phyloP scores from a whole-genome alignment of 139 green algal genomes.

The Micractinium sp. region DNA sequence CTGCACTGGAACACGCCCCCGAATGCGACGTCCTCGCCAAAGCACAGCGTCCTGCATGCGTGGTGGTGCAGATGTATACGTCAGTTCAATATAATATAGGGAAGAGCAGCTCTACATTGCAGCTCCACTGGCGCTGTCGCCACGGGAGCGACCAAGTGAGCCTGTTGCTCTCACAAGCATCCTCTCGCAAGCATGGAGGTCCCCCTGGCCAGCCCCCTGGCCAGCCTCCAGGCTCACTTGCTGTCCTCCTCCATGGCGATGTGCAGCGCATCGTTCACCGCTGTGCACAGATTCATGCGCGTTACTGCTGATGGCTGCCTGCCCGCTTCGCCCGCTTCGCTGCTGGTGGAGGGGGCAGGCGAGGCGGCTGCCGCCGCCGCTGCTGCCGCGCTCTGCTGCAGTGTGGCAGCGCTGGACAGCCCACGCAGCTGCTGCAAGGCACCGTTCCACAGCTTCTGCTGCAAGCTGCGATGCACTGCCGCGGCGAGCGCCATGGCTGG shows the following conservation, averaged over 20 bases:
- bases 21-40: slow-evolving; percentile 94
- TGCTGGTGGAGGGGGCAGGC: too few relatives aligned
- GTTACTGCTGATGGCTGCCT: too few relatives aligned
- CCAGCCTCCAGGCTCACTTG: slow-evolving; percentile 46
- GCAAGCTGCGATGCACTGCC: neutral
- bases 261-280: slow-evolving; percentile 88
- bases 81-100: too few relatives aligned
- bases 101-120: too few relatives aligned
- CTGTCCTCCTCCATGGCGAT: slow-evolving; percentile 73
- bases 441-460: neutral
- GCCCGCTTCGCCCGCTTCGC: too few relatives aligned
- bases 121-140: too few relatives aligned
- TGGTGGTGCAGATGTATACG: neutral
- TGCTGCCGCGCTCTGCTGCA: neutral
- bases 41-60: slow-evolving; percentile 70
- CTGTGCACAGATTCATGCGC: slow-evolving; percentile 83
- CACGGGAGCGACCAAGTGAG: too few relatives aligned
- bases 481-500: slow-evolving; percentile 17
- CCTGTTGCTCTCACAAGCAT: too few relatives aligned
- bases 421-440: slow-evolving; percentile 12
- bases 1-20: slow-evolving; percentile 95
- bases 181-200: too few relatives aligned
- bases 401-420: neutral
- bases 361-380: neutral
- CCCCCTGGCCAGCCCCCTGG: too few relatives aligned